Conservation (phyloP, 352 stramenopile genomes). For the Globisporangium echinulatum region DNA sequence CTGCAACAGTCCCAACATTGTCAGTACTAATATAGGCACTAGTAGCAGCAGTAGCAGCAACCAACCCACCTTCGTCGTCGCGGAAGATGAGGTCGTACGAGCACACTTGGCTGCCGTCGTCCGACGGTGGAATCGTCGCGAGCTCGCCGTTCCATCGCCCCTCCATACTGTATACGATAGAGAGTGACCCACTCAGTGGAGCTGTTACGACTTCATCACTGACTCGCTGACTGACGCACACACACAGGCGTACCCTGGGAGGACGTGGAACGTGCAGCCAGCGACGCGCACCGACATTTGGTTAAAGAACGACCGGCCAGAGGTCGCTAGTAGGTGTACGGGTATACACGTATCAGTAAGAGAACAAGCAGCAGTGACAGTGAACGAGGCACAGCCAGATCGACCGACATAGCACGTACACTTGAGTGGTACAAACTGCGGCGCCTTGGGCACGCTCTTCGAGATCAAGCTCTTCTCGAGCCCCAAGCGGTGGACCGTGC, state of each 20-base stretch:
- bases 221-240: not conserved
- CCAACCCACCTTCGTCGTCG: slow-evolving; percentile 53
- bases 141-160: slow-evolving; percentile 84
- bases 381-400: too few relatives aligned
- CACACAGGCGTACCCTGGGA: slow-evolving; percentile 35
- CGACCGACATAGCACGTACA: slow-evolving; percentile 5
- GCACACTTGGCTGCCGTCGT: slow-evolving; percentile 82
- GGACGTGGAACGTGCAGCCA: slow-evolving; percentile 79
- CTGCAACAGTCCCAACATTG: slow-evolving; percentile 5
- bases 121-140: slow-evolving; percentile 54
- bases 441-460: slow-evolving; percentile 33
- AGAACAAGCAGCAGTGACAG: too few relatives aligned
- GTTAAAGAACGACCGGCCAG: slow-evolving; percentile 77
- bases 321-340: slow-evolving; percentile 5
- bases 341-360: not conserved
- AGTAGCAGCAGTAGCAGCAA: too few relatives aligned
- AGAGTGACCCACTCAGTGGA: not conserved
- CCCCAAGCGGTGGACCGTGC: slow-evolving; percentile 73
- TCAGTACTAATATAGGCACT: not conserved
- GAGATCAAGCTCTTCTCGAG: slow-evolving; percentile 84
- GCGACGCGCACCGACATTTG: slow-evolving; percentile 83
- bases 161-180: slow-evolving; percentile 44
- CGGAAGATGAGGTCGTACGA: slow-evolving; percentile 82
- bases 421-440: slow-evolving; percentile 59
- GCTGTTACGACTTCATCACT: not conserved